Conservation (phyloP, 441 rosid genomes). For the Jatropha podagrica region DNA sequence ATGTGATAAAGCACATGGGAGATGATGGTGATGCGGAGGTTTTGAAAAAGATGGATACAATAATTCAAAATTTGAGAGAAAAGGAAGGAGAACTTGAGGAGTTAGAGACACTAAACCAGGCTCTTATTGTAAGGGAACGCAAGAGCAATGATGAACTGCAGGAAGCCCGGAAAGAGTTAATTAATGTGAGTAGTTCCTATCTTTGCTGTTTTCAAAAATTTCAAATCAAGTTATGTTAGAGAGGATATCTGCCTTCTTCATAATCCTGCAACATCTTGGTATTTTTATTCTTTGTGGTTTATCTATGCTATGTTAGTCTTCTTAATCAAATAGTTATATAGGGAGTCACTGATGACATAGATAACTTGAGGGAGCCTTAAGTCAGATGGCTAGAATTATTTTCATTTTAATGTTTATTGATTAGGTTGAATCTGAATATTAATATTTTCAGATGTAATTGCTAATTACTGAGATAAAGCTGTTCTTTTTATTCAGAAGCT, state of each 20-base stretch:
- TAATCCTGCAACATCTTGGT: conserved; percentile 14
- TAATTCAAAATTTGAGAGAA: conserved; percentile 65
- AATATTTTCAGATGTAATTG: background rate
- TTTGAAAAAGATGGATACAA: conserved; percentile 56
- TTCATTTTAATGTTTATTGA: background rate
- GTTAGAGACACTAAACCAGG: conserved; percentile 67
- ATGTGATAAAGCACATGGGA: conserved; percentile 70
- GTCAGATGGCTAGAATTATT: background rate
- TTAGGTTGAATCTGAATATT: background rate
- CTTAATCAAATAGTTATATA: background rate
- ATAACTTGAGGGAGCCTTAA: background rate
- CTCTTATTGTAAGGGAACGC: conserved; percentile 77
- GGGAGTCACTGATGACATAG: background rate
- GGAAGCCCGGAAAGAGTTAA: conserved; percentile 83
- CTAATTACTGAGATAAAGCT: background rate
- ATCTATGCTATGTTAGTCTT: background rate
- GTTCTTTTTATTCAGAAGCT: conserved; percentile 1
- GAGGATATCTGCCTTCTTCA: background rate
- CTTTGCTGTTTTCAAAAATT: background rate
- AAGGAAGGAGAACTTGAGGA: conserved; percentile 77
- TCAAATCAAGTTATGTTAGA: background rate
- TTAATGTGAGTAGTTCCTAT: conserved; percentile 50
- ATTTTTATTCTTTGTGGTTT: background rate
- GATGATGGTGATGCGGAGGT: conserved; percentile 66
- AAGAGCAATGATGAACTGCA: conserved; percentile 87